These are phyloP conservation scores for Eucalyptus pauciflora DNA, from an alignment of 345 rosid species.

Conservation along the genomic window DNA sequence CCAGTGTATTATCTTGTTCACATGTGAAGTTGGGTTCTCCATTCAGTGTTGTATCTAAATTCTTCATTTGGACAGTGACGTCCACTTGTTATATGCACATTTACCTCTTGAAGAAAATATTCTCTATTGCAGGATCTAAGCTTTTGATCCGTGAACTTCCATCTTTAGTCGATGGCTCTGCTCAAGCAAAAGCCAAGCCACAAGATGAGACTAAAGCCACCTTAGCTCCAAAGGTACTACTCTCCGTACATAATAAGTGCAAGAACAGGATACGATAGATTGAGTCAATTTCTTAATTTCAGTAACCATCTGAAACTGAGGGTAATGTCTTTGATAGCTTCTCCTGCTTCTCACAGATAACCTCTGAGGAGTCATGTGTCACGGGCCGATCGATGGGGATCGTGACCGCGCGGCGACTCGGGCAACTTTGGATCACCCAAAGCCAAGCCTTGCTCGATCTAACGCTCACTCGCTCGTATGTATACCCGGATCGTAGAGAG, in stretches of 20 bases:
- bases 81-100: neutral
- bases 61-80: neutral
- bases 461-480: no score
- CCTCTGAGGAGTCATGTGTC: conserved; percentile 35
- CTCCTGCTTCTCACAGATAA: conserved; percentile 33
- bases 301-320: neutral
- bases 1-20: neutral
- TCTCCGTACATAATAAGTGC: neutral
- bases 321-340: neutral
- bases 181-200: conserved; percentile 52
- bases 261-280: neutral
- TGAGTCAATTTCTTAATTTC: neutral
- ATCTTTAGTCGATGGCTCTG: conserved; percentile 64
- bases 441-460: no score
- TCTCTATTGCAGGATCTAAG: conserved; percentile 50
- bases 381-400: no score
- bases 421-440: no score
- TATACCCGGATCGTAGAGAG: no score
- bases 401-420: no score
- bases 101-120: neutral
- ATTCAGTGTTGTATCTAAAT: neutral
- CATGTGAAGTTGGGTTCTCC: neutral
- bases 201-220: conserved; percentile 87
- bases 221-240: conserved; percentile 73
- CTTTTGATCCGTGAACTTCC: conserved; percentile 73